phyloP scores from a whole-genome alignment of 352 stramenopile genomes.

The Phytophthora pinifolia region DNA sequence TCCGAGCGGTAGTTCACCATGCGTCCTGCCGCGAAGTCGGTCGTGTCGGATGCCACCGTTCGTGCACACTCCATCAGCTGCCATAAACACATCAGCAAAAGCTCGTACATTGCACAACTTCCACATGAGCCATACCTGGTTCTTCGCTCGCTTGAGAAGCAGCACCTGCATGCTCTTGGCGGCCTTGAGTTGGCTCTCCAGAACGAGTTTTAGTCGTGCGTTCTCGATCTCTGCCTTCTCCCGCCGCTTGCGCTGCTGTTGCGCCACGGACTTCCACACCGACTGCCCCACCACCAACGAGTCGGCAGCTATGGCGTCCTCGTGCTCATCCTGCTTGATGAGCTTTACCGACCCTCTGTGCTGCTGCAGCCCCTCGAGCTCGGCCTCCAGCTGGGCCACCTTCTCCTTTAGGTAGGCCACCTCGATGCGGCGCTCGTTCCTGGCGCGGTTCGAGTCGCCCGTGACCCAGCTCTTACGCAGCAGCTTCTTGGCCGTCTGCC shows the following conservation, averaged over 20 bases:
- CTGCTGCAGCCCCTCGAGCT: slow-evolving; percentile 28
- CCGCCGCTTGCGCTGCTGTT: slow-evolving; percentile 30
- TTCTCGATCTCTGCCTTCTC: slow-evolving; percentile 43
- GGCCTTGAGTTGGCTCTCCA: slow-evolving; percentile 43
- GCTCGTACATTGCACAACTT: neutral
- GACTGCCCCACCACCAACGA: slow-evolving; percentile 22
- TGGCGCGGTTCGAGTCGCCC: slow-evolving; percentile 37
- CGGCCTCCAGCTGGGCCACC: slow-evolving; percentile 36
- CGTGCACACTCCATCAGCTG: slow-evolving; percentile 32
- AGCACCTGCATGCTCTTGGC: slow-evolving; percentile 41
- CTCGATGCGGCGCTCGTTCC: slow-evolving; percentile 42
- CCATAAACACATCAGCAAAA: neutral
- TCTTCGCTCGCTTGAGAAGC: slow-evolving; percentile 37
- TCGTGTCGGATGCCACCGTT: slow-evolving; percentile 22
- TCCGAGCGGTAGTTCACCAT: slow-evolving; percentile 32
- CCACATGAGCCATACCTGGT: slow-evolving; percentile 24
- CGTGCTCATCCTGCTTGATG: slow-evolving; percentile 23
- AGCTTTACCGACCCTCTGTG: slow-evolving; percentile 21
- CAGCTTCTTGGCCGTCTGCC: slow-evolving; percentile 32
- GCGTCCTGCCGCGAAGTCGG: slow-evolving; percentile 21
- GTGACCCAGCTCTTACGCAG: slow-evolving; percentile 34
- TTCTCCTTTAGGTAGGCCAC: slow-evolving; percentile 43
- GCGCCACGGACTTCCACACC: slow-evolving; percentile 31
- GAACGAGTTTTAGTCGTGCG: slow-evolving; percentile 37
- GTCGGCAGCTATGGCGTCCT: slow-evolving; percentile 4